Evolutionary conservation across 768 basidiomycete species (phyloP), one percentile per base, ranked within the genome.

Genomic region (Boletellus ananiceps): DNA sequence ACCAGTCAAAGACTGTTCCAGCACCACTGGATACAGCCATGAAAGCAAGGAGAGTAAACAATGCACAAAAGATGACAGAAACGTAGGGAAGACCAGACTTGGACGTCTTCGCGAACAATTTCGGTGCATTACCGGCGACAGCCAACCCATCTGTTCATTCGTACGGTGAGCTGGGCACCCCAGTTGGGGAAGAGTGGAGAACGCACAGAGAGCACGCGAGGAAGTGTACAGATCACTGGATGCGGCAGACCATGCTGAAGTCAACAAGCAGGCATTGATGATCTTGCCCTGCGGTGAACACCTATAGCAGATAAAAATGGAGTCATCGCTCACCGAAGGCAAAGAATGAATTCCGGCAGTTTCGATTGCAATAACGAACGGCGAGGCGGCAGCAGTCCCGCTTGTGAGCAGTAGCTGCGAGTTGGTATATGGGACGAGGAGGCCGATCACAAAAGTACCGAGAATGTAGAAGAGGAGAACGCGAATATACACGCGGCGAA

Each of bases 191-290:
- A 11, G 9, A 27, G 7, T n/a, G 8, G 5, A 15, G 18, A 29
- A 74, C 84, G 58, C 54, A 88, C 87, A 94, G 8, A 97, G 76
- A 0, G 87, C 88, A 47, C 88, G 83, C 15, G 92, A 93, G 40
- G 86, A 85, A 4, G 91, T 93, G 71, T 92, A 95, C 40, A 96
- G 66, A 64, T 95, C 92, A 64, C 86, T 88, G 19, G 84, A 85
- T 5, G 88, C 90, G 31, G 93, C 93, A 21, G 93, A 95, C 86
- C 89, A 93, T 5, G 93, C 93, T 3, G 92, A 90, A 34, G 87
- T 90, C 55, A 98, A 69, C 13, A 95, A 74, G 64, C 80, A 83
- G 3, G 86, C 88, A 60, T 90, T 92, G 63, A 91, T 89, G 34
- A 90, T 72, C 84, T 29, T 86, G 39, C 12, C 8, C 18, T 27